These are phyloP conservation scores for Suhomyces vadensis DNA, from an alignment of 805 yeast genomes.

Conservation along the genomic window DNA sequence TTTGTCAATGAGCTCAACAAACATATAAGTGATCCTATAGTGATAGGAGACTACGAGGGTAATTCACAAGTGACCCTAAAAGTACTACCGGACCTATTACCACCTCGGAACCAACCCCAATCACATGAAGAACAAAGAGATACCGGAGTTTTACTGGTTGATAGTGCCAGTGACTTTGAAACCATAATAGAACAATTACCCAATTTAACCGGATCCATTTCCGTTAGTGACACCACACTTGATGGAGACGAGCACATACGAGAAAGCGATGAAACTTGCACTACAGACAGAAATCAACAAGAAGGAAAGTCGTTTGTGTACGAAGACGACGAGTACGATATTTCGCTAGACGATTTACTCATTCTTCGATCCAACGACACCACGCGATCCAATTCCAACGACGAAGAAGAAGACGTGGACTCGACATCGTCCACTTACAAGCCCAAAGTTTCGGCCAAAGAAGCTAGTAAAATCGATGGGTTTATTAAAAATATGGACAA, in stretches of 20 bases:
- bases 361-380: constrained; percentile 8
- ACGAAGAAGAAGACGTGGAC: constrained; percentile 13
- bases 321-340: constrained; percentile 17
- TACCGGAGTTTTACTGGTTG: not conserved
- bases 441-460: constrained; percentile 3
- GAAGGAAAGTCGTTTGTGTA: constrained; percentile 14
- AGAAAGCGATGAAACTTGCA: not conserved
- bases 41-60: not conserved
- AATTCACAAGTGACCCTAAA: not conserved
- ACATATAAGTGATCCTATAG: not conserved
- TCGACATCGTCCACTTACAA: not conserved
- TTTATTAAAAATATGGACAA: constrained; percentile 28
- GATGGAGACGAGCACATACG: constrained; percentile 1
- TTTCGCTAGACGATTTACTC: constrained; percentile 18
- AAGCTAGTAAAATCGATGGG: constrained; percentile 10
- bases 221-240: constrained; percentile 19
- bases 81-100: too few species aligned
- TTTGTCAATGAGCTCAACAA: constrained; percentile 11
- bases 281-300: not conserved
- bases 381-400: constrained; percentile 2
- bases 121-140: not conserved
- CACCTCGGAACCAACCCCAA: too few species aligned
- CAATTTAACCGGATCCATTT: constrained; percentile 6
- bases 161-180: too few species aligned
- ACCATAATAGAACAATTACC: constrained; percentile 8